These are phyloP conservation scores for Emericellopsis cladophorae DNA, from an alignment of 2,329 filamentous ascomycete species.

Conservation along the genomic window DNA sequence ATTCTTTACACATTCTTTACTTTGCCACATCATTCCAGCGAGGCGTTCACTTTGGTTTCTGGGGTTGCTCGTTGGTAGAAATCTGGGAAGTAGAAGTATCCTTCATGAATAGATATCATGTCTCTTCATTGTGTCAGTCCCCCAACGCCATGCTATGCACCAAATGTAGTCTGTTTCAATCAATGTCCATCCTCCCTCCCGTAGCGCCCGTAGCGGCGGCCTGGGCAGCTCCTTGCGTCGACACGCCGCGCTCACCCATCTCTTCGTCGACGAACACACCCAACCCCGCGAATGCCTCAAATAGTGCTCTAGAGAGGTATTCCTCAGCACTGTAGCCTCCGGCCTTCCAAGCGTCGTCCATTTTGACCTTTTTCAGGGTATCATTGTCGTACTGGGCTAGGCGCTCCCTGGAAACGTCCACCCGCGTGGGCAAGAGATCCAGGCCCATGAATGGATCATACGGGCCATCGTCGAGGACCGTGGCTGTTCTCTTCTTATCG, in stretches of 20 bases:
- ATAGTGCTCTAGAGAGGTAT: slow-evolving; percentile 69
- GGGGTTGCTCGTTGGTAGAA: no score
- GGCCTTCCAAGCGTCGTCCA: slow-evolving; percentile 53
- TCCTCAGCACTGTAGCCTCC: slow-evolving; percentile 77
- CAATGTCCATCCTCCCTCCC: slow-evolving; percentile 32
- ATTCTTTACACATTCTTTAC: not conserved
- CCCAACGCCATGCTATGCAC: slow-evolving; percentile 1
- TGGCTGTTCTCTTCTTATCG: slow-evolving; percentile 33
- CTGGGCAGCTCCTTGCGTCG: slow-evolving; percentile 20
- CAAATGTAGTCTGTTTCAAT: slow-evolving; percentile 9
- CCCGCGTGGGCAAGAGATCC: slow-evolving; percentile 55
- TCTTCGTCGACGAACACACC: slow-evolving; percentile 82
- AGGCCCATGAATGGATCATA: slow-evolving; percentile 85
- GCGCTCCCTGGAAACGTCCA: slow-evolving; percentile 34
- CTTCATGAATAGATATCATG: not conserved
- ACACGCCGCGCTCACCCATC: slow-evolving; percentile 27
- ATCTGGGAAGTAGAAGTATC: not conserved
- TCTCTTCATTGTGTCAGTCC: not conserved
- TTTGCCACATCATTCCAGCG: slow-evolving; percentile 8
- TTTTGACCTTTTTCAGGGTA: slow-evolving; percentile 55
- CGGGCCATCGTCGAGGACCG: slow-evolving; percentile 45
- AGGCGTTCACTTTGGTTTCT: slow-evolving; percentile 8
- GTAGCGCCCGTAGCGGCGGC: slow-evolving; percentile 17
- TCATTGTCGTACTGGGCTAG: slow-evolving; percentile 62
- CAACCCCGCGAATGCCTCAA: slow-evolving; percentile 81